Evolutionary conservation across 2,329 filamentous ascomycete species (phyloP).

Genomic region (Grosmannia serpens): DNA sequence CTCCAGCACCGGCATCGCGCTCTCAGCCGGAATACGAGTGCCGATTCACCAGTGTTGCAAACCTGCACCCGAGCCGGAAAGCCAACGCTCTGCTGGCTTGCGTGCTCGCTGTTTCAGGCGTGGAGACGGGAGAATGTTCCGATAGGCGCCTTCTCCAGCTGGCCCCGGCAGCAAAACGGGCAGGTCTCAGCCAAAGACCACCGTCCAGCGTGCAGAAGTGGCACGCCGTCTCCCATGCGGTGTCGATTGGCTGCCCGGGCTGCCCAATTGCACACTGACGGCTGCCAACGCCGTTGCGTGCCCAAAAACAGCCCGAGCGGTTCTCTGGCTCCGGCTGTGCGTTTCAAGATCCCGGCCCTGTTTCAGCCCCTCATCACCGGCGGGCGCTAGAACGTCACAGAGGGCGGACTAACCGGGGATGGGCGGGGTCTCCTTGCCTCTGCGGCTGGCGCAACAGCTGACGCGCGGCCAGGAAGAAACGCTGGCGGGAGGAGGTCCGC

Average conservation of each 20-base stretch:
- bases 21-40: background rate
- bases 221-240: too few relatives aligned
- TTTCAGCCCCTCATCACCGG: background rate
- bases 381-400: background rate
- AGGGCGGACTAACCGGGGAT: background rate
- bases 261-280: too few relatives aligned
- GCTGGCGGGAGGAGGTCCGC: background rate
- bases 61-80: background rate
- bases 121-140: background rate
- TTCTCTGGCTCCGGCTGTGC: too few relatives aligned
- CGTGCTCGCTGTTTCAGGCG: background rate
- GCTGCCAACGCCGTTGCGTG: too few relatives aligned
- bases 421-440: background rate
- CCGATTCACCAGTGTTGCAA: background rate
- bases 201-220: too few relatives aligned
- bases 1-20: too few relatives aligned
- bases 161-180: too few relatives aligned
- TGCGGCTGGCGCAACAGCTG: background rate
- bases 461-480: background rate
- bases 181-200: too few relatives aligned
- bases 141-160: background rate
- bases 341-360: too few relatives aligned
- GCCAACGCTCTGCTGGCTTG: background rate
- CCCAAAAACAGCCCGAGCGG: too few relatives aligned
- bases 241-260: too few relatives aligned